Evolutionary conservation across 2,329 filamentous ascomycete genomes (phyloP).

Genomic region (Ustulina deusta): DNA sequence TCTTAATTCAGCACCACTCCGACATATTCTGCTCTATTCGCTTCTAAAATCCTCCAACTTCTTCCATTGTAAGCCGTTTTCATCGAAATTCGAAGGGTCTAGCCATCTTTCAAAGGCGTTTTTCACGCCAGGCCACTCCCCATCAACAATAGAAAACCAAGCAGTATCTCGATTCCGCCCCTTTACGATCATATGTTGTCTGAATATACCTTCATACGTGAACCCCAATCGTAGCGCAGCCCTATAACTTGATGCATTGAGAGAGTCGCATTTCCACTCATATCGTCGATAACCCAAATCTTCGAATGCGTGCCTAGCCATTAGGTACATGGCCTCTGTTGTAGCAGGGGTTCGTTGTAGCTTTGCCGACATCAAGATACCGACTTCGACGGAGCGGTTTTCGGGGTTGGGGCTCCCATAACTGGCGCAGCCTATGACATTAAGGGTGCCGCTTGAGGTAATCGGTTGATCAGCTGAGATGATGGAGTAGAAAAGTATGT

Average conservation of each 20-base stretch:
- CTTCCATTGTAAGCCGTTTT: conserved; percentile 62
- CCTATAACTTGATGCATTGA: conserved; percentile 65
- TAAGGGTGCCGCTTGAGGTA: conserved; percentile 26
- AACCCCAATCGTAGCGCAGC: conserved; percentile 71
- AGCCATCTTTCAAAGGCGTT: conserved; percentile 67
- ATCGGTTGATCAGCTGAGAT: conserved; percentile 35
- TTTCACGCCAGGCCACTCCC: conserved; percentile 67
- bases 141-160: conserved; percentile 69
- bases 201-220: conserved; percentile 68
- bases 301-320: conserved; percentile 66
- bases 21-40: background rate
- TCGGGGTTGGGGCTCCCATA: conserved; percentile 60
- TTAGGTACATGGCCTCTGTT: conserved; percentile 69
- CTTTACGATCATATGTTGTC: conserved; percentile 71
- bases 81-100: conserved; percentile 65
- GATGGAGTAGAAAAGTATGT: conserved; percentile 47
- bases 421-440: conserved; percentile 45
- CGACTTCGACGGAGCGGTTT: conserved; percentile 68
- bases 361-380: conserved; percentile 63
- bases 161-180: conserved; percentile 68
- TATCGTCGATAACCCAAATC: conserved; percentile 66
- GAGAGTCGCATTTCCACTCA: conserved; percentile 73
- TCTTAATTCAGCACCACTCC: background rate
- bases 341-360: conserved; percentile 67
- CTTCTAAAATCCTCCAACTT: conserved; percentile 55